Evolutionary conservation across 768 basidiomycete species (phyloP).

Genomic region (Leccinum sublutescens): DNA sequence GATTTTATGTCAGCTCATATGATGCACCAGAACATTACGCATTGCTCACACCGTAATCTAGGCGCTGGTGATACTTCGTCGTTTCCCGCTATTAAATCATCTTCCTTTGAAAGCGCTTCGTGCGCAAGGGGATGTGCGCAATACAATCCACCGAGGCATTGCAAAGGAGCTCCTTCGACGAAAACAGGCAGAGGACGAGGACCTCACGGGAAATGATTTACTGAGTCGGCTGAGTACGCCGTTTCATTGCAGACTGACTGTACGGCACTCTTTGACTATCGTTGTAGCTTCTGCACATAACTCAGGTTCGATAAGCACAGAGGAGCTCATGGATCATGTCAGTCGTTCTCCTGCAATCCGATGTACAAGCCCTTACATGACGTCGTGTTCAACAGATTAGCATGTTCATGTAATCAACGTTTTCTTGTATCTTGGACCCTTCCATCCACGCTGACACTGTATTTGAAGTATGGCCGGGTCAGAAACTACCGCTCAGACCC

Average conservation of each 20-base stretch:
- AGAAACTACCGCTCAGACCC: constrained; percentile 7
- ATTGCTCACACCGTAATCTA: not conserved
- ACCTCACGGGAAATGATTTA: constrained; percentile 1
- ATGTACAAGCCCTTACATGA: not conserved
- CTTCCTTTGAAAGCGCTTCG: constrained; percentile 9
- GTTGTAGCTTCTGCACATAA: constrained; percentile 1
- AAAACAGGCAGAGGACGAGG: not conserved
- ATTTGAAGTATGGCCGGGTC: constrained; percentile 5
- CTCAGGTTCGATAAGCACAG: constrained; percentile 4
- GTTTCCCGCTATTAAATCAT: constrained; percentile 3
- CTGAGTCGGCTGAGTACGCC: constrained; percentile 2
- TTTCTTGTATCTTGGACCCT: not conserved
- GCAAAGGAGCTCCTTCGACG: constrained; percentile 12
- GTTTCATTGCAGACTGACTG: not conserved
- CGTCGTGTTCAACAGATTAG: constrained; percentile 4
- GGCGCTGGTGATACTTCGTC: constrained; percentile 1
- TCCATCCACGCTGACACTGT: not conserved
- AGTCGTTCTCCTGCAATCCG: not conserved
- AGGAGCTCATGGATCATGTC: constrained; percentile 6
- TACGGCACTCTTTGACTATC: not conserved
- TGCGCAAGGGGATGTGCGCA: constrained; percentile 12
- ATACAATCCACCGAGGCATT: constrained; percentile 12
- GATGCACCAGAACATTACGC: not conserved
- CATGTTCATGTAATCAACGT: constrained; percentile 10
- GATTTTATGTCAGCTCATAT: constrained; percentile 1